Percentiles rank a stretch among this genome's conserved stretches.
phyloP scores from a whole-genome alignment of 306 rosid species.

The Pyrus pyrifolia region DNA sequence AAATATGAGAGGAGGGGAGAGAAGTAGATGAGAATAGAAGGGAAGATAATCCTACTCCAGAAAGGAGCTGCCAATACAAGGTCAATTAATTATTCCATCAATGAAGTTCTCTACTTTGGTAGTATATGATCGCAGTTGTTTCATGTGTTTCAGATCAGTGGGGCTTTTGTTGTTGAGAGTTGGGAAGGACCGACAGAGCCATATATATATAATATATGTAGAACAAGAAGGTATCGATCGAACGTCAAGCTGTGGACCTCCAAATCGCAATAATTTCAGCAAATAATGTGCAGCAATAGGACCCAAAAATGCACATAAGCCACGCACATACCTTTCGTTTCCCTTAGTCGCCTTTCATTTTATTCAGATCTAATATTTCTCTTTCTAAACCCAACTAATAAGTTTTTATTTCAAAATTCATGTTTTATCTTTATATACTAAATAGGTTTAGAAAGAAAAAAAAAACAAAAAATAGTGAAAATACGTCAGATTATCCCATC shows the following conservation, averaged over 20 bases:
- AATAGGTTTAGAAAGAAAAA: too few relatives aligned
- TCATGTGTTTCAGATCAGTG: background rate
- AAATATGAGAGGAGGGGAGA: fast-evolving
- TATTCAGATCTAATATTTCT: too few relatives aligned
- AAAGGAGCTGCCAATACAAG: background rate
- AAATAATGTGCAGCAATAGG: background rate
- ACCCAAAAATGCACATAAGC: background rate
- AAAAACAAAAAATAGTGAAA: too few relatives aligned
- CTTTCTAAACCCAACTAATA: too few relatives aligned
- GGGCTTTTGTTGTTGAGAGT: background rate
- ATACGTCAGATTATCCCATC: too few relatives aligned
- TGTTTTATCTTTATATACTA: too few relatives aligned
- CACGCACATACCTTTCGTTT: background rate
- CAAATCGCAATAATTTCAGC: background rate
- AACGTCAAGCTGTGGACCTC: background rate
- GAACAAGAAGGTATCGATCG: background rate
- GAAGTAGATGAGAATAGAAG: too few relatives aligned
- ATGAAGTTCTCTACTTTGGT: background rate
- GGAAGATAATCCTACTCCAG: too few relatives aligned
- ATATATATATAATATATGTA: too few relatives aligned
- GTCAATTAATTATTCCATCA: background rate
- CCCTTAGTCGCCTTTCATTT: background rate
- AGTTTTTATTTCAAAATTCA: too few relatives aligned
- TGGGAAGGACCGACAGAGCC: too few relatives aligned
- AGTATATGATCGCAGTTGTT: background rate